Evolutionary conservation across 352 stramenopile genomes (phyloP).

Genomic region (Globisporangium iwayamae): DNA sequence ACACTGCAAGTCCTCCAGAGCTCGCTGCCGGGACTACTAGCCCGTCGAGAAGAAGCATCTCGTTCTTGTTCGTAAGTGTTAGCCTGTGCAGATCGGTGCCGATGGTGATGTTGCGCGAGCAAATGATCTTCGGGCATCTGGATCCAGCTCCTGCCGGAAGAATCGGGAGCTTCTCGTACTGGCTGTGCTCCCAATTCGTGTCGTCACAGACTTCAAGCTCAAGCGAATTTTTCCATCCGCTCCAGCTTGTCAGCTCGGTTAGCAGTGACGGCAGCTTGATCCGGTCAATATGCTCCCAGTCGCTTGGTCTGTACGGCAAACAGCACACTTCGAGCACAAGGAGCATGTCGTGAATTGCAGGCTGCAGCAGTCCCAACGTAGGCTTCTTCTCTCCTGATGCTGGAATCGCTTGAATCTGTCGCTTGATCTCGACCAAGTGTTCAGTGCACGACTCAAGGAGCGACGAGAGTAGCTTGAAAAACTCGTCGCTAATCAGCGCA

Average conservation of each 20-base stretch:
- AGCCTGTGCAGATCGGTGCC: constrained; percentile 66
- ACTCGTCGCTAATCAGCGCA: constrained; percentile 48
- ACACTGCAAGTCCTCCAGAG: constrained; percentile 56
- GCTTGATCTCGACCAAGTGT: constrained; percentile 36
- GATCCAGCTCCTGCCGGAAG: constrained; percentile 48
- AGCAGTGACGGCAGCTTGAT: constrained; percentile 63
- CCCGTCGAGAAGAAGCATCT: background rate
- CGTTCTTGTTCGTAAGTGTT: constrained; percentile 38
- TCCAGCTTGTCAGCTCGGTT: constrained; percentile 73
- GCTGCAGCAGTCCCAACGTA: constrained; percentile 30
- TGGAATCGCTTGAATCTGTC: constrained; percentile 23
- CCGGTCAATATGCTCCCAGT: constrained; percentile 59
- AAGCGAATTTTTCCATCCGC: constrained; percentile 66
- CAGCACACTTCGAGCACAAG: constrained; percentile 76
- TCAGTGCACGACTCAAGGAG: constrained; percentile 45
- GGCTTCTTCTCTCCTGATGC: constrained; percentile 17
- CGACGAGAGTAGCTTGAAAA: constrained; percentile 61
- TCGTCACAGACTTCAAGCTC: constrained; percentile 49
- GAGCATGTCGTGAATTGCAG: constrained; percentile 63
- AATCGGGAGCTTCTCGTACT: constrained; percentile 44
- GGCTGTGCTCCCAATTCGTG: constrained; percentile 23
- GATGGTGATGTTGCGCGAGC: constrained; percentile 52
- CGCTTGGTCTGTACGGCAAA: constrained; percentile 58
- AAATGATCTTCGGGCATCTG: constrained; percentile 71
- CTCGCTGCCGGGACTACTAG: background rate